Conservation (phyloP, 805 yeast genomes). For the Nakazawaea wickerhamii region DNA sequence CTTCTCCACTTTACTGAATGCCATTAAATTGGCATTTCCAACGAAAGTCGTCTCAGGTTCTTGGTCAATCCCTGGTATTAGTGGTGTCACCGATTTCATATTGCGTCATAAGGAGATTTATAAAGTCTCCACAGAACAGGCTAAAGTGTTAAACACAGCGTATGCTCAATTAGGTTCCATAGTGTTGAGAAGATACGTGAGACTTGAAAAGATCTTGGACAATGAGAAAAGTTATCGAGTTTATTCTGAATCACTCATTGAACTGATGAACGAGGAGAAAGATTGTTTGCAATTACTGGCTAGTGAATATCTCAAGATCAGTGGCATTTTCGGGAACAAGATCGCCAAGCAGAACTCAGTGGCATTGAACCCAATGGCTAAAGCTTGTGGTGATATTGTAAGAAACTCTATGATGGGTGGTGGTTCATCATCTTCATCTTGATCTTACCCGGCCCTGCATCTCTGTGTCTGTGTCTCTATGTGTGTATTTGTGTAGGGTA, state of each 20-base stretch:
- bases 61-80: not conserved
- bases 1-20: not conserved
- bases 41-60: not conserved
- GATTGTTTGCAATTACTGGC: not conserved
- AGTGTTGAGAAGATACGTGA: not conserved
- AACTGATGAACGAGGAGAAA: not conserved
- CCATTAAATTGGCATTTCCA: not conserved
- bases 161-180: constrained; percentile 6
- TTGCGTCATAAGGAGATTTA: not conserved
- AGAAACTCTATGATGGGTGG: constrained; percentile 1
- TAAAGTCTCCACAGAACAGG: constrained; percentile 3
- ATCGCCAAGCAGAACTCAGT: not conserved
- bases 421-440: not conserved
- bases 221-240: not conserved
- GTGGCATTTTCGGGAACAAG: constrained; percentile 5
- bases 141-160: not conserved
- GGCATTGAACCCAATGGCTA: constrained; percentile 6
- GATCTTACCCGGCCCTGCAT: constrained; percentile 2
- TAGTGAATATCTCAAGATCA: constrained; percentile 2
- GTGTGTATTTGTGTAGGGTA: not conserved
- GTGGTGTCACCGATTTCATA: not conserved
- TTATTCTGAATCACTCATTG: not conserved
- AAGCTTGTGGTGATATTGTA: constrained; percentile 9
- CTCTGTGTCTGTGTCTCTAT: not conserved
- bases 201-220: constrained; percentile 1